phyloP scores from a whole-genome alignment of 164 flowering plant genomes.

The Tinospora cordifolia region DNA sequence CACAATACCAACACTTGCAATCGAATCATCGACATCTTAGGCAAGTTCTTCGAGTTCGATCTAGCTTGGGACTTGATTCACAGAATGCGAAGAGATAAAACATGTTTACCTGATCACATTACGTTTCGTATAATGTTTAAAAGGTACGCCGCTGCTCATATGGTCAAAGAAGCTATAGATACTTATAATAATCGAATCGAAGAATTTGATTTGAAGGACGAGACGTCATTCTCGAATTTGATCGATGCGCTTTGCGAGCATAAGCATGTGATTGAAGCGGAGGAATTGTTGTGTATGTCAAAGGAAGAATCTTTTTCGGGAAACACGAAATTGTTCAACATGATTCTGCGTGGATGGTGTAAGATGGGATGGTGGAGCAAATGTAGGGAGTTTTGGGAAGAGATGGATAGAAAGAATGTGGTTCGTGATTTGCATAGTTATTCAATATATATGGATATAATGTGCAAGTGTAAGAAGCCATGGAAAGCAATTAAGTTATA shows the following conservation, averaged over 20 bases:
- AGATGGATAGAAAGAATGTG: conserved; percentile 66
- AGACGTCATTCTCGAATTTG: conserved; percentile 48
- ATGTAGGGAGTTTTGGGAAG: conserved; percentile 85
- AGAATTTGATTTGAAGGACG: conserved; percentile 62
- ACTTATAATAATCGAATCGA: conserved; percentile 29
- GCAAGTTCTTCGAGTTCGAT: conserved; percentile 78
- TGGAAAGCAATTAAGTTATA: conserved; percentile 75
- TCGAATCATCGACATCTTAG: conserved; percentile 60
- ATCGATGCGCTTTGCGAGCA: conserved; percentile 85
- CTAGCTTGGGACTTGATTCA: conserved; percentile 46
- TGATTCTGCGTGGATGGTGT: conserved; percentile 77
- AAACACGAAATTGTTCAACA: conserved; percentile 53
- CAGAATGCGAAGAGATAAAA: conserved; percentile 25
- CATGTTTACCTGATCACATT: conserved; percentile 37
- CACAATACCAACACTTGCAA: conserved; percentile 67
- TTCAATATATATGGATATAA: conserved; percentile 88
- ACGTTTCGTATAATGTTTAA: conserved; percentile 77
- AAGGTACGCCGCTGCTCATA: conserved; percentile 64
- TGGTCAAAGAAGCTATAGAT: conserved; percentile 55
- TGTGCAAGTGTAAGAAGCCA: conserved; percentile 68
- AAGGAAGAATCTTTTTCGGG: conserved; percentile 6
- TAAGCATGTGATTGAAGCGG: conserved; percentile 84
- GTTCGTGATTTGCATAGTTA: conserved; percentile 61
- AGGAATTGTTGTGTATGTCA: conserved; percentile 56
- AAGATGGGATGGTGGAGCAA: conserved; percentile 87